A percentile compares a stretch with the other conserved stretches of the same genome.
Conservation (phyloP, 768 basidiomycete species). For the Termitomyces sp. region DNA sequence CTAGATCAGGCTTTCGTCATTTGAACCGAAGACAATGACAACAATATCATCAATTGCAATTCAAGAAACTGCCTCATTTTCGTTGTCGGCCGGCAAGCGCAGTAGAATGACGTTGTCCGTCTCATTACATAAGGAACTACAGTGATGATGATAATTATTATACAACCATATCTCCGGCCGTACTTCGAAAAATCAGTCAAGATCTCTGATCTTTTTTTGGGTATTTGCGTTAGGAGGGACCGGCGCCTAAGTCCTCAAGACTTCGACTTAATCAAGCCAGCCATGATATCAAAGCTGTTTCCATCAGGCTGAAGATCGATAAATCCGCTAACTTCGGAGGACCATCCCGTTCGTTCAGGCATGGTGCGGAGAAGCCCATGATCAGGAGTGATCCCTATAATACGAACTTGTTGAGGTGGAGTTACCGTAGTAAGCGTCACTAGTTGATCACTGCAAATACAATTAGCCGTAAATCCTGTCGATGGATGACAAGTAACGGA, state of each 20-base stretch:
- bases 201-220: no score
- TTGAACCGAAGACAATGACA: no score
- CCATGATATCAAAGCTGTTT: slow-evolving; percentile 95
- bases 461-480: not conserved
- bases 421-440: slow-evolving; percentile 78
- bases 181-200: no score
- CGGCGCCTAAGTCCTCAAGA: slow-evolving; percentile 18
- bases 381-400: slow-evolving; percentile 83
- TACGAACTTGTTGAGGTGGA: slow-evolving; percentile 69
- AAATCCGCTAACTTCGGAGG: slow-evolving; percentile 38
- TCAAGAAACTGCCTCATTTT: no score
- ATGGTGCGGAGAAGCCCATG: slow-evolving; percentile 85
- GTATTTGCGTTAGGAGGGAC: no score
- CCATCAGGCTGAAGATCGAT: slow-evolving; percentile 96
- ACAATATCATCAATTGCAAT: no score
- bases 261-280: slow-evolving; percentile 71
- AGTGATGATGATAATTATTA: no score
- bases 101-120: not conserved
- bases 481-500: slow-evolving; percentile 40
- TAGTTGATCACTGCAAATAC: slow-evolving; percentile 62
- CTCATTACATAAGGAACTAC: not conserved
- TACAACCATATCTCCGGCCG: no score
- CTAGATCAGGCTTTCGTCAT: no score
- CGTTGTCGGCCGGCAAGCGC: no score
- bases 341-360: slow-evolving; percentile 44